These are phyloP conservation scores for Danielia reshetovae DNA, from an alignment of 805 yeast genomes.

Conservation along the genomic window DNA sequence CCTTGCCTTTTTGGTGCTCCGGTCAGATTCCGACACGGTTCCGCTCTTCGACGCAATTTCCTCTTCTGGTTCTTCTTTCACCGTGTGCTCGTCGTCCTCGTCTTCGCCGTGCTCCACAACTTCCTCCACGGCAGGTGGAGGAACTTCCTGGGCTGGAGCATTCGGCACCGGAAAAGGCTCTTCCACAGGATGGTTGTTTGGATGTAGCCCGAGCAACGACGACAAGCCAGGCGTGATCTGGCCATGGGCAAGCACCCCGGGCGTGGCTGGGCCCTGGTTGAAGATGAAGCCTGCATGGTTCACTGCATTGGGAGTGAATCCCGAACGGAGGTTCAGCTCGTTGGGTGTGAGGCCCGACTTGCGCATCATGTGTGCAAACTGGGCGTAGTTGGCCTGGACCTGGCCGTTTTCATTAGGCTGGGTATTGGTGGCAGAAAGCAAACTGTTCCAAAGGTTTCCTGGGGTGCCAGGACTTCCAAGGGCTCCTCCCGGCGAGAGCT, in stretches of 20 bases:
- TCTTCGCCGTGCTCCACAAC: neutral
- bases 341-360: constrained; percentile 71
- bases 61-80: neutral
- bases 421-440: constrained; percentile 40
- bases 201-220: constrained; percentile 30
- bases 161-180: too few relatives aligned
- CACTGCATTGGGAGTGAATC: constrained; percentile 59
- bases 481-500: constrained; percentile 40
- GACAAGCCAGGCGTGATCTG: constrained; percentile 48
- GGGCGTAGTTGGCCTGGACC: constrained; percentile 13
- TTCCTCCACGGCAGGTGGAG: neutral
- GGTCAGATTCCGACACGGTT: neutral
- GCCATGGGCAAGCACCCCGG: constrained; percentile 40
- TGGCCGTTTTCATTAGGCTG: constrained; percentile 2
- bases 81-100: neutral
- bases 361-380: constrained; percentile 28
- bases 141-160: neutral
- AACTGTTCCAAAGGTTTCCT: constrained; percentile 46
- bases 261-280: constrained; percentile 33
- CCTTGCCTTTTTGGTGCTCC: constrained; percentile 7
- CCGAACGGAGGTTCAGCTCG: constrained; percentile 68
- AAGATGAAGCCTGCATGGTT: constrained; percentile 28
- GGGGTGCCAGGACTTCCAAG: constrained; percentile 49
- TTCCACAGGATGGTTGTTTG: too few relatives aligned
- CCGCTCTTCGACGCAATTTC: neutral